Conservation (phyloP, 768 basidiomycete species). For the Suillus fuscotomentosus region DNA sequence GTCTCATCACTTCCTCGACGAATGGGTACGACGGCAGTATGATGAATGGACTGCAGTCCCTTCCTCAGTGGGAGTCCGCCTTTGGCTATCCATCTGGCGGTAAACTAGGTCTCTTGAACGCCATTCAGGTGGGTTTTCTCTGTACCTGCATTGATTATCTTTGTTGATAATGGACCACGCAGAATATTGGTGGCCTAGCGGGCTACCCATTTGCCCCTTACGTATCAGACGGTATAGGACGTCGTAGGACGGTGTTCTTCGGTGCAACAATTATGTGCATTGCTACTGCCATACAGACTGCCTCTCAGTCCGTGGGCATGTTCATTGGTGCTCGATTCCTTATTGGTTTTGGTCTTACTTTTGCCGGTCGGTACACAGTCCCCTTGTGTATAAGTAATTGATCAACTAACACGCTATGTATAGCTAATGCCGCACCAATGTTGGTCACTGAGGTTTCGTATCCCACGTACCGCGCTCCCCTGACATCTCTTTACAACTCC, state of each 20-base stretch:
- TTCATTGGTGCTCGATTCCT: slow-evolving; percentile 81
- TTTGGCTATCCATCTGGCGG: slow-evolving; percentile 59
- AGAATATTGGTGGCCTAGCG: slow-evolving; percentile 71
- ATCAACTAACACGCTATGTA: slow-evolving; percentile 9
- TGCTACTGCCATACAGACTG: slow-evolving; percentile 68
- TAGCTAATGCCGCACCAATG: slow-evolving; percentile 75
- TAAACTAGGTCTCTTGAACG: slow-evolving; percentile 67
- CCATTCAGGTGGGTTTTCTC: slow-evolving; percentile 54
- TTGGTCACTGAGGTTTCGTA: slow-evolving; percentile 86
- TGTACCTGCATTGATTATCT: not conserved
- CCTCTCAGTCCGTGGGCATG: slow-evolving; percentile 70
- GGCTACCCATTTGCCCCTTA: slow-evolving; percentile 73
- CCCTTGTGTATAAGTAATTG: not conserved
- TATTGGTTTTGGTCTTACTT: slow-evolving; percentile 75
- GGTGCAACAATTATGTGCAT: slow-evolving; percentile 72
- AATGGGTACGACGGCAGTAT: slow-evolving; percentile 77
- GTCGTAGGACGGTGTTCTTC: slow-evolving; percentile 61
- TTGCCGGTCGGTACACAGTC: slow-evolving; percentile 44
- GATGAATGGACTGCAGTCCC: slow-evolving; percentile 78
- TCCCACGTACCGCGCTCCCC: slow-evolving; percentile 74
- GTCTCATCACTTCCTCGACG: slow-evolving; percentile 73
- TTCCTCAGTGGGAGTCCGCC: slow-evolving; percentile 59
- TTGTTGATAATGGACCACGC: not conserved
- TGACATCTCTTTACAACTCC: slow-evolving; percentile 80
- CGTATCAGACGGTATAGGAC: slow-evolving; percentile 69